Conservation (phyloP, 305 asterid genomes). For the Striga hermonthica region DNA sequence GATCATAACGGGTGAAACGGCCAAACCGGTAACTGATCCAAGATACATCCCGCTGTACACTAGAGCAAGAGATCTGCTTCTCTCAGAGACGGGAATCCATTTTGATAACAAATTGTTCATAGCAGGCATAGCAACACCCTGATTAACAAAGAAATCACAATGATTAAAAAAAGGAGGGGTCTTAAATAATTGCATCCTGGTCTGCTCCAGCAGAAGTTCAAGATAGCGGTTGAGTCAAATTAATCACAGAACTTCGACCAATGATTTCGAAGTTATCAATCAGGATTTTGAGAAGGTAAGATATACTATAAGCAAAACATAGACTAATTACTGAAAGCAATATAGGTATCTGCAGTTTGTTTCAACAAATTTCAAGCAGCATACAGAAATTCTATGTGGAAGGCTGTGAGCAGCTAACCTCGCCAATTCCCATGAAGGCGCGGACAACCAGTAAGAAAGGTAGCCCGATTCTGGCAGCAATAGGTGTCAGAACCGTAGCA, state of each 20-base stretch:
- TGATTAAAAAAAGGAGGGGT: constrained; percentile 12
- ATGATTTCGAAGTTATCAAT: no score
- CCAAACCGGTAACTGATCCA: constrained; percentile 94
- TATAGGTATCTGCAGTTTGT: no score
- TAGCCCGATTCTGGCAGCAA: constrained; percentile 41
- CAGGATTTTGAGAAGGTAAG: no score
- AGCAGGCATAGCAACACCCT: constrained; percentile 99
- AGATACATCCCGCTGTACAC: constrained; percentile 99
- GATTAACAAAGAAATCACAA: constrained; percentile 25
- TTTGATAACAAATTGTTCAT: constrained; percentile 91
- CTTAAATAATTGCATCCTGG: constrained; percentile 14
- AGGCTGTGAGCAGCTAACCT: constrained; percentile 49
- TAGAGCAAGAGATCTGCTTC: constrained; percentile 96
- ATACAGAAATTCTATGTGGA: constrained; percentile 3
- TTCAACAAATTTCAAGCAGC: no score
- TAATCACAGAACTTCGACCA: not conserved
- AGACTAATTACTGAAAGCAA: no score
- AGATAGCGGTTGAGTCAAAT: not conserved
- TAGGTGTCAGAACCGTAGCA: constrained; percentile 65
- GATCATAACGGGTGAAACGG: constrained; percentile 73
- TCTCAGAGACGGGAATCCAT: constrained; percentile 96
- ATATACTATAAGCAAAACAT: no score
- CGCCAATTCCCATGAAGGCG: constrained; percentile 99
- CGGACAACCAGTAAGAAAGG: constrained; percentile 79
- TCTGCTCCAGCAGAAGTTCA: constrained; percentile 2